Evolutionary conservation across 1,139 yeast species (phyloP).

Genomic region (Candida dubliniensis): DNA sequence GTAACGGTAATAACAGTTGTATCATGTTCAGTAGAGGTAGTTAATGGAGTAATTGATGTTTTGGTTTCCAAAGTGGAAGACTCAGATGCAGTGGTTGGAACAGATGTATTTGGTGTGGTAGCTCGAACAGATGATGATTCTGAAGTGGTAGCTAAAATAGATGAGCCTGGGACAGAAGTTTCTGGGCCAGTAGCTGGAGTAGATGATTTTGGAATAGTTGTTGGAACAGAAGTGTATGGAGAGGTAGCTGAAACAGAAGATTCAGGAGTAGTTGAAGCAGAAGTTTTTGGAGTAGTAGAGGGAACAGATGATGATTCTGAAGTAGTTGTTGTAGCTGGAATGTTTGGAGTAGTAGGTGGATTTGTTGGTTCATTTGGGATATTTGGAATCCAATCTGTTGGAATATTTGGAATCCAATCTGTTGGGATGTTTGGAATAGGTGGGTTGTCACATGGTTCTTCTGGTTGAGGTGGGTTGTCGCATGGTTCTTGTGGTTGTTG

Average conservation of each 20-base stretch:
- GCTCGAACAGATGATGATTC: slow-evolving; percentile 14
- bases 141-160: slow-evolving; percentile 2
- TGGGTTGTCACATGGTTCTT: too few species aligned
- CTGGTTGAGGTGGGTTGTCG: too few species aligned
- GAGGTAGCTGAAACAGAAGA: slow-evolving; percentile 1
- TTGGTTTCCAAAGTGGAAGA: too few species aligned
- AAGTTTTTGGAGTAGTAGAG: not conserved
- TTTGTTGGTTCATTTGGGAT: not conserved
- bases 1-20: slow-evolving; percentile 20
- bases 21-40: not conserved
- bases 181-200: not conserved
- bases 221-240: not conserved
- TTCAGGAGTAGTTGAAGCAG: not conserved
- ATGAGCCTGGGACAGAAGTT: not conserved
- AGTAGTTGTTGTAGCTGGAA: not conserved
- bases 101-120: slow-evolving; percentile 5
- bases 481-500: too few species aligned
- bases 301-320: not conserved
- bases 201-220: not conserved
- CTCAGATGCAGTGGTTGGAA: not conserved
- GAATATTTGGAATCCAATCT: too few species aligned
- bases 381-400: too few species aligned
- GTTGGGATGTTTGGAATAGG: too few species aligned
- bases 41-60: not conserved
- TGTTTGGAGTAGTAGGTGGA: slow-evolving; percentile 1